phyloP scores from a whole-genome alignment of 192 early-diverging fungal species.

The Podochytrium sp. region DNA sequence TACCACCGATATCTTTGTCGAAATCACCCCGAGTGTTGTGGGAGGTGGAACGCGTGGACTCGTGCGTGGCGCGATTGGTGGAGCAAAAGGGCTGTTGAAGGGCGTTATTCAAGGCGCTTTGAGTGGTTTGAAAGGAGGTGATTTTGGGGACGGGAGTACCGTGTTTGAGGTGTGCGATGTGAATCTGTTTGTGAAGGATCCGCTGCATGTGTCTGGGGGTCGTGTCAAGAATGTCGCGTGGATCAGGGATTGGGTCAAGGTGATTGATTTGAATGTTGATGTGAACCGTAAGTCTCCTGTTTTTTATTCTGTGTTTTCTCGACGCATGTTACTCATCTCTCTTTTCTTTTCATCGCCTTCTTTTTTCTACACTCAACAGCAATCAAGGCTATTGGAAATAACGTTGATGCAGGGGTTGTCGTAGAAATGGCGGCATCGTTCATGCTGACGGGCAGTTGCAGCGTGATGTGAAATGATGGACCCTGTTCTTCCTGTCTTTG shows the following conservation, averaged over 20 bases:
- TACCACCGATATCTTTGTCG: neutral
- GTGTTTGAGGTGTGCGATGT: slow-evolving; percentile 4
- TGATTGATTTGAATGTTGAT: neutral
- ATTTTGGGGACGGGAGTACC: slow-evolving; percentile 19
- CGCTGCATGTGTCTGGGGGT: no score
- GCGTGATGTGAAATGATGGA: neutral
- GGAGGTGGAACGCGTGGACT: neutral
- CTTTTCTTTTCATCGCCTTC: no score
- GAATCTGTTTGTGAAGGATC: slow-evolving; percentile 2
- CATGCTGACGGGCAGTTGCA: neutral
- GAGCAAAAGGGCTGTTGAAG: slow-evolving; percentile 15
- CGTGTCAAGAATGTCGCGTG: slow-evolving; percentile 2
- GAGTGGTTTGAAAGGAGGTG: slow-evolving; percentile 18
- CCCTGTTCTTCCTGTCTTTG: no score
- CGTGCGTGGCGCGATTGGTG: neutral
- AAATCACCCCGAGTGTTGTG: slow-evolving; percentile 3
- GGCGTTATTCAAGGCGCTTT: slow-evolving; percentile 5
- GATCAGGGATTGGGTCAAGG: neutral
- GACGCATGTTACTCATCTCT: neutral
- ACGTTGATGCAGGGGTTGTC: slow-evolving; percentile 5
- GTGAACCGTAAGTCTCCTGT: slow-evolving; percentile 2
- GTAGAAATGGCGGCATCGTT: slow-evolving; percentile 9
- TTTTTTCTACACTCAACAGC: no score
- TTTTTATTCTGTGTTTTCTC: neutral
- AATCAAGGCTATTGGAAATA: neutral